These are phyloP conservation scores for Phytophthora fragariaefolia DNA, from an alignment of 352 stramenopile species.

Conservation along the genomic window DNA sequence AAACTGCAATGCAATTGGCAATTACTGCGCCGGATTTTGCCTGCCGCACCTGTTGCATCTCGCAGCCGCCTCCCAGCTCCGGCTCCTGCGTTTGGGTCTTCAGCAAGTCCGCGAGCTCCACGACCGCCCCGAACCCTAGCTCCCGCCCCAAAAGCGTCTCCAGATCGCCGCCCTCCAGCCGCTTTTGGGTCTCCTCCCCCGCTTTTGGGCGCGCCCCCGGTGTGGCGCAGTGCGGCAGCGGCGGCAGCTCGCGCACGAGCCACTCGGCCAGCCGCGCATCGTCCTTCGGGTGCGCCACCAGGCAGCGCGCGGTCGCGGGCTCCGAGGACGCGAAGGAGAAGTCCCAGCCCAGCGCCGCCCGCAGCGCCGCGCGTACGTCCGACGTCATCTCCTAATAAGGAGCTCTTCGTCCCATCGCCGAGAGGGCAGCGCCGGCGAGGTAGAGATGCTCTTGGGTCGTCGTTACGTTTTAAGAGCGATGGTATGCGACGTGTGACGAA, in stretches of 20 bases:
- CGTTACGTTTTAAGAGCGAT: background rate
- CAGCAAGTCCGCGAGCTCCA: background rate
- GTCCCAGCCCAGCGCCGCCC: slow-evolving; percentile 45
- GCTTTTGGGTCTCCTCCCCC: slow-evolving; percentile 1
- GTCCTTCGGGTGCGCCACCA: slow-evolving; percentile 50
- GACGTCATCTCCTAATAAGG: too few species aligned
- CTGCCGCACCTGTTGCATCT: slow-evolving; percentile 27
- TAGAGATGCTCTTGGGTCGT: slow-evolving; percentile 5
- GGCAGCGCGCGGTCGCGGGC: slow-evolving; percentile 48
- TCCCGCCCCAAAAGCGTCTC: slow-evolving; percentile 56
- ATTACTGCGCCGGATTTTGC: slow-evolving; percentile 8
- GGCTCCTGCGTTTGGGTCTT: slow-evolving; percentile 3
- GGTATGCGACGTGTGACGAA: slow-evolving; percentile 8
- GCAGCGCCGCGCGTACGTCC: slow-evolving; percentile 52
- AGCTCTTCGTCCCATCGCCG: slow-evolving; percentile 30
- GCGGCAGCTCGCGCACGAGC: slow-evolving; percentile 46
- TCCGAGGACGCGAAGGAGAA: slow-evolving; percentile 63
- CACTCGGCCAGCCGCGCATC: slow-evolving; percentile 45
- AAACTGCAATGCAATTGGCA: background rate
- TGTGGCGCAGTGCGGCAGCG: slow-evolving; percentile 8
- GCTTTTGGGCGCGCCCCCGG: slow-evolving; percentile 1
- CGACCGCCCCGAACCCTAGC: slow-evolving; percentile 29
- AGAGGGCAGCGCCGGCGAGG: slow-evolving; percentile 2
- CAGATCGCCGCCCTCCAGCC: slow-evolving; percentile 19
- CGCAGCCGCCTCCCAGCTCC: slow-evolving; percentile 11